Conservation (phyloP, 192 early-diverging fungal species). For the Geosiphon pyriformis region DNA sequence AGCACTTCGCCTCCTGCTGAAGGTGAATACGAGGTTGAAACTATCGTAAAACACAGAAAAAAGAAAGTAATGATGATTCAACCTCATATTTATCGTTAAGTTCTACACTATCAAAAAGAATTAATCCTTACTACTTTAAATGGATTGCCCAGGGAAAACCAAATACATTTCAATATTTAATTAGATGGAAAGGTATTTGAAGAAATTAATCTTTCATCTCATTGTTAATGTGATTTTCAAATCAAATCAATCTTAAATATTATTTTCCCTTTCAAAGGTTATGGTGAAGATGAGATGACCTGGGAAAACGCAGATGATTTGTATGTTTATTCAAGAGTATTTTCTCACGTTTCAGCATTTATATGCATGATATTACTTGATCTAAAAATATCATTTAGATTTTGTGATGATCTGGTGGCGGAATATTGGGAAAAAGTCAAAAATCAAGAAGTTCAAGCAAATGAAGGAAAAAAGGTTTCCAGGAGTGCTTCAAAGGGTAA, state of each 20-base stretch:
- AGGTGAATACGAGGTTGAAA: conserved; percentile 19
- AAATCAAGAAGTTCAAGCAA: background rate
- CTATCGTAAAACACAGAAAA: conserved; percentile 11
- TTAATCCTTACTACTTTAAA: background rate
- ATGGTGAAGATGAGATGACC: conserved; percentile 8
- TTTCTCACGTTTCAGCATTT: background rate
- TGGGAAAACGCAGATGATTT: conserved; percentile 17
- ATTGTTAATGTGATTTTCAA: background rate
- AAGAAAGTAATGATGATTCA: background rate
- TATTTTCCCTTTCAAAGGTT: conserved; percentile 3
- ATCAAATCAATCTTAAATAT: background rate
- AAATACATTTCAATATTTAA: conserved; percentile 13
- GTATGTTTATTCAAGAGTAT: conserved; percentile 9
- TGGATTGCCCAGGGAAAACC: background rate
- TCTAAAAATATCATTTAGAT: conserved; percentile 2
- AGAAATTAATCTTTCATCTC: background rate
- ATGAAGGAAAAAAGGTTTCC: background rate
- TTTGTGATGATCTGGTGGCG: conserved; percentile 13
- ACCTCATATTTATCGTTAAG: background rate
- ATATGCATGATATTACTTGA: background rate
- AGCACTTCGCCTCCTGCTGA: background rate
- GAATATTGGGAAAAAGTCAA: conserved; percentile 13
- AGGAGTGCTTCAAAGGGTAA: background rate
- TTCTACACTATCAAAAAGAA: background rate
- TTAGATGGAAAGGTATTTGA: conserved; percentile 25